These are phyloP conservation scores for Phytomonas sp. DNA, from an alignment of 208 protist species.

Conservation along the genomic window DNA sequence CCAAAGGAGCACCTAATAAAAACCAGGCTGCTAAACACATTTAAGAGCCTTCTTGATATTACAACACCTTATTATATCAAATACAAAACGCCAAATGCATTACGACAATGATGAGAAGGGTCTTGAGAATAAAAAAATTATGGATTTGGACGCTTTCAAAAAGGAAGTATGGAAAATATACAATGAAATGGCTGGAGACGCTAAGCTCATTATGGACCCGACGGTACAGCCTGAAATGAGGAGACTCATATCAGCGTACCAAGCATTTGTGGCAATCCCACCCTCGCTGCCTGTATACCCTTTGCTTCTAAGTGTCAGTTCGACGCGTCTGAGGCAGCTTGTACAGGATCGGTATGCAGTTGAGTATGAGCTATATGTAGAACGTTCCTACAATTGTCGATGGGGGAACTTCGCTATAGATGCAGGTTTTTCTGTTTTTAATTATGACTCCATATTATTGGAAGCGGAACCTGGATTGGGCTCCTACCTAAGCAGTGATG, in stretches of 20 bases:
- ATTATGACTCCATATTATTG: background rate
- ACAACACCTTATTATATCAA: background rate
- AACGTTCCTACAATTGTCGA: background rate
- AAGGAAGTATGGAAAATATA: background rate
- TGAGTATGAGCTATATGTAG: background rate
- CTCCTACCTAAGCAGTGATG: background rate
- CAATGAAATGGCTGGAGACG: background rate
- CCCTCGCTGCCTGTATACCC: background rate
- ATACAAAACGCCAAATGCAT: background rate
- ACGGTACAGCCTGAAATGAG: background rate
- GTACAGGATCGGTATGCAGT: background rate
- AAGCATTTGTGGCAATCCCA: background rate
- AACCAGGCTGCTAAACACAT: background rate
- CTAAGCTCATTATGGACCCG: background rate
- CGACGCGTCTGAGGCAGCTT: background rate
- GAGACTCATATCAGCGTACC: background rate
- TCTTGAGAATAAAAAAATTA: background rate
- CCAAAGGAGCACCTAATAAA: background rate
- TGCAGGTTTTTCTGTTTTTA: background rate
- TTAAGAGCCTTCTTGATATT: background rate
- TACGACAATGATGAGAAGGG: background rate
- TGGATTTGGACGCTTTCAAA: background rate
- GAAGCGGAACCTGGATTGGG: background rate
- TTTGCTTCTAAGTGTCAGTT: background rate
- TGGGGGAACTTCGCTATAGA: background rate